These are phyloP conservation scores for Corynascus novoguineensis DNA, from an alignment of 495 filamentous ascomycete species.

Conservation along the genomic window DNA sequence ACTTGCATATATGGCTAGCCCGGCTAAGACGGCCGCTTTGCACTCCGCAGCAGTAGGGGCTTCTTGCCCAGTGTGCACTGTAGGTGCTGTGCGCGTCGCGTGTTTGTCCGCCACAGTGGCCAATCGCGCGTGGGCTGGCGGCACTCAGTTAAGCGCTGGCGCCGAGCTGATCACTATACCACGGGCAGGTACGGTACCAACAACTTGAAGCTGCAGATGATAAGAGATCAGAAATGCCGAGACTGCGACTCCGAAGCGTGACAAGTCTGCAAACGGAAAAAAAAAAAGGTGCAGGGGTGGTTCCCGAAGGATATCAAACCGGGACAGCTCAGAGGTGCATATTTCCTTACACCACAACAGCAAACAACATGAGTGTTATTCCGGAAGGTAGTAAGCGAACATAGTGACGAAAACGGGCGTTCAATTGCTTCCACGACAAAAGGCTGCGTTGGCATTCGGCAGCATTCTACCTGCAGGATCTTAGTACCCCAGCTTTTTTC, in stretches of 20 bases:
- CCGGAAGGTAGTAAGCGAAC: background rate
- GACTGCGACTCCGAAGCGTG: background rate
- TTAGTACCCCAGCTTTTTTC: no score
- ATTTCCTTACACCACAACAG: background rate
- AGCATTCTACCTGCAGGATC: no score
- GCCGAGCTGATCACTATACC: background rate
- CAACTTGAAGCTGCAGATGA: background rate
- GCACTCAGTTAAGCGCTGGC: background rate
- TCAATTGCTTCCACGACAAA: background rate
- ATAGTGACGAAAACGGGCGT: background rate
- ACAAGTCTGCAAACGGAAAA: background rate
- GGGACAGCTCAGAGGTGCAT: background rate
- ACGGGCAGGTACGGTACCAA: no score
- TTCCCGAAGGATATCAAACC: background rate
- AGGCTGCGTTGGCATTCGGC: background rate
- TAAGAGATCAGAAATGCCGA: background rate
- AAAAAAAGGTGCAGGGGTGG: background rate
- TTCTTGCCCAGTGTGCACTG: background rate
- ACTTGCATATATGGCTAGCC: no score
- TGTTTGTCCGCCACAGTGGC: background rate
- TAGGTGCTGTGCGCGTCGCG: background rate
- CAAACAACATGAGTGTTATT: background rate
- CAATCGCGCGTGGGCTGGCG: background rate
- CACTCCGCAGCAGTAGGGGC: no score
- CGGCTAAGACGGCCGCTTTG: background rate